Evolutionary conservation across 2,329 filamentous ascomycete genomes (phyloP), one percentile per base, ranked within the genome.

Genomic region (Eutypella sp.): DNA sequence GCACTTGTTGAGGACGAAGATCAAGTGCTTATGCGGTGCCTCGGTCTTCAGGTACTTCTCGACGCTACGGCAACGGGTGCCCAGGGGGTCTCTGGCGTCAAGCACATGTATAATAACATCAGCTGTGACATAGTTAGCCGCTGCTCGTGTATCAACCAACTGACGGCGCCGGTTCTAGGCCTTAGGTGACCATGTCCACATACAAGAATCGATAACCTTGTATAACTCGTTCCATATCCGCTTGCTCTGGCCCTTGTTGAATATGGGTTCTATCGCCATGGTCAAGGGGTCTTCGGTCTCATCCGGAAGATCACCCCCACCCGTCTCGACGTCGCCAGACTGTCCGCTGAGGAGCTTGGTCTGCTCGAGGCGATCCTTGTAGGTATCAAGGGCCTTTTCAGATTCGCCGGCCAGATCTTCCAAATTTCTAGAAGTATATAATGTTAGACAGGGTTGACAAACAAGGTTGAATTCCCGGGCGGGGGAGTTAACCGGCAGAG

Each of bases 41-140:
- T 99, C 93, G 53, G 93, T 87, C 50, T 81, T 82, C 41, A 99
- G 84, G 63, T 96, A 97, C 63, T 96, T 96, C 65, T 99, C 88
- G 20, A 95, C 84, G 57, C 87, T 89, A 24, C 84, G 79, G 72
- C 93, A 99, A 45, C 93, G 79, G 15, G 93, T 97, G 27, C 93
- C 93, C 10, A 92, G 71, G 3, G 90, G 91, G 67, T 96, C 90
- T 68, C 90, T 79, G 34, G 91, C 90, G 67, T 96, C 92, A 1
- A 96, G 72, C 13, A 96, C 87, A 60, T 96, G 93, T n/a, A 99
- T 85, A 39, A 99, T 82, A 29, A 99, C 92, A 67, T 99, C 93
- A 9, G 87, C 93, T 3, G 89, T 95, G 69, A 96, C 92, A 50
- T 96, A 93, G 18, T 39, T n/a, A 22, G 33, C 50, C 44, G 50